Base-by-base conservation (phyloP, 768 basidiomycete genomes). In the Tylopilus sp. region DNA sequence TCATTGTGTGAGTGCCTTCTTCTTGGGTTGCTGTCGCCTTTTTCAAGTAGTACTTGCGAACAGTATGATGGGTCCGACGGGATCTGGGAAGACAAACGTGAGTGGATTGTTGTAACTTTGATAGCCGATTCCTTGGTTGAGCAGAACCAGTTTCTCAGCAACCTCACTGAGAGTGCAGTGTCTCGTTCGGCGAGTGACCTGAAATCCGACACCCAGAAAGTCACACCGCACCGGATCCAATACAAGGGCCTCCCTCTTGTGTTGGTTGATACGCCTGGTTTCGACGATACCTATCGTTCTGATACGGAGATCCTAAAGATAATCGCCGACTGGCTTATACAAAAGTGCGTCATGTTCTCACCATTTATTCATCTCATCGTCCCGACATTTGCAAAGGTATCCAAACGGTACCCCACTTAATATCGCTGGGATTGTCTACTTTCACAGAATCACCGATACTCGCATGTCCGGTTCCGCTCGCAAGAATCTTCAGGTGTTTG, bases 361-460 rank as follows among this genome's bases (percentile, higher is more conserved):
- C 10, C 7, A 3, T 28, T 40, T 10, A 2, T n/a, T 44, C n/a
- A 4, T 16, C 0, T 38, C 25, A 16, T 1, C 14, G 3, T 31
- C 11, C 22, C 3, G 26, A 30, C 25, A 5, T 22, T 24, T 38
- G n/a, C 9, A 16, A 53, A 63, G 62, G 17, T 58, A 63, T 29
- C 7, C 53, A 44, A 31, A 50, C 17, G 49, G 49, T 3, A 11
- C 14, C 4, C 34, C 25, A 1, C 45, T 53, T 41, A 65, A 53
- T 13, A 44, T 69, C 6, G 45, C 60, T 21, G 76, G 75, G 13
- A 58, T 75, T 30, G 47, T 72, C 22, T 74, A 72, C 53, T 36
- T 71, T 17, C 69, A 72, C 37, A 63, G 66, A 25, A 73, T 75
- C 42, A 63, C 70, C 22, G 69, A 73, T 48, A 71, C 56, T 28